Evolutionary conservation across 805 yeast species (phyloP).

Genomic region (Starmerella floris): DNA sequence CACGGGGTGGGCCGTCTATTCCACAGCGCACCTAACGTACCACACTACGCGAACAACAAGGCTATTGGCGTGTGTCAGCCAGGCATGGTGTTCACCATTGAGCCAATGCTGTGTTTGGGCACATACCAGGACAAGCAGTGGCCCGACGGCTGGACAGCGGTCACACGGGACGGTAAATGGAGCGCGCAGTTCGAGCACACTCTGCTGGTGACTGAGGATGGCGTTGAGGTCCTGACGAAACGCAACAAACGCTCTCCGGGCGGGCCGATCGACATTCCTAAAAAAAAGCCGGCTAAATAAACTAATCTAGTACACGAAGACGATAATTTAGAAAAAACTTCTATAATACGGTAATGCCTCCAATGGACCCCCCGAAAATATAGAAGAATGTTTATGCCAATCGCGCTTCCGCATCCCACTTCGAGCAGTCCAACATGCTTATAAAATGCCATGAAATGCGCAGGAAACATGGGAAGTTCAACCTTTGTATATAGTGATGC

Average conservation of each 20-base stretch:
- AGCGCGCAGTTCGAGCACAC: constrained; percentile 94
- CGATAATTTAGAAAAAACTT: background rate
- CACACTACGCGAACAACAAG: constrained; percentile 89
- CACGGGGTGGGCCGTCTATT: constrained; percentile 81
- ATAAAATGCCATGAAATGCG: too few species aligned
- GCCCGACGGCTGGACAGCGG: constrained; percentile 98
- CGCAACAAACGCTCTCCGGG: constrained; percentile 77
- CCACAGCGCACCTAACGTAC: constrained; percentile 86
- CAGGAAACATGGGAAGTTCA: too few species aligned
- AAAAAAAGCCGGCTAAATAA: constrained; percentile 8
- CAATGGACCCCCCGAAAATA: background rate
- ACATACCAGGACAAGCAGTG: constrained; percentile 66
- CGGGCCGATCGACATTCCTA: constrained; percentile 39
- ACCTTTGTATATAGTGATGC: too few species aligned
- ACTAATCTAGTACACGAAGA: background rate
- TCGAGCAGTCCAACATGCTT: too few species aligned
- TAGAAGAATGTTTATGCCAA: too few species aligned
- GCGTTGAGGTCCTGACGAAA: constrained; percentile 80
- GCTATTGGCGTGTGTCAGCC: constrained; percentile 88
- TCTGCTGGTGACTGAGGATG: constrained; percentile 79
- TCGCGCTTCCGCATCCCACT: too few species aligned
- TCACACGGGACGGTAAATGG: constrained; percentile 75
- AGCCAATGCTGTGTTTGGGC: constrained; percentile 91
- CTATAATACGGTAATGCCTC: background rate
- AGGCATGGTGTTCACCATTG: constrained; percentile 93